Evolutionary conservation across 2,329 filamentous ascomycete species (phyloP), one percentile per base, ranked within the genome.

Genomic region (Penicillium griseofulvum): DNA sequence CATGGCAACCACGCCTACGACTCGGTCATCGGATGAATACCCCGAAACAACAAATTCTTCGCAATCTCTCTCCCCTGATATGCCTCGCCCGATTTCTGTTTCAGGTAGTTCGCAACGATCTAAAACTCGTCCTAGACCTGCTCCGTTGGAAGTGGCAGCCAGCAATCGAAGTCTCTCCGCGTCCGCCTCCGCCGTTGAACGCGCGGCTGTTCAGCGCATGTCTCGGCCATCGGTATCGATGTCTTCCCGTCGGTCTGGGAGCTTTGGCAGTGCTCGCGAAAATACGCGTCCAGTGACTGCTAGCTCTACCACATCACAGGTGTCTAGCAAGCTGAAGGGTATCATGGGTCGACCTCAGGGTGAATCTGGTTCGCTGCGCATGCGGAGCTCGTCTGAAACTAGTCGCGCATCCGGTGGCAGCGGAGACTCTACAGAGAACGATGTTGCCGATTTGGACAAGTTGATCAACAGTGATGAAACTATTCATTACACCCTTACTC

Each of bases 381-480:
- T 69, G 31, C 71, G 73, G 22, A 71, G 65, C 45, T 74, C 71
- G 39, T 74, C 71, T 14, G 72, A 76, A 36, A 68, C 70, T 11
- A 72, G 67, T 52, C 63, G 67, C 42, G 65, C 56, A 42, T 70
- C 68, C 38, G 63, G 58, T 41, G 55, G 49, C 6, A 69, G 64
- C 37, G 65, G 58, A 34, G 69, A 70, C 22, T 70, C 69, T 17
- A 52, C 60, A 26, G 66, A 65, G 7, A 83, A 84, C 43, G 83
- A 87, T 55, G 83, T 87, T 46, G 82, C 84, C 10, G 84, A 88
- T 63, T 87, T 94, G 65, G 90, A 94, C 67, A 83, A 91, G 63
- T 79, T 93, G 48, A 92, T 94, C 59, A 85, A 89, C 54, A 91
- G 89, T 70, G 87, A 91, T 64, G 85, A 91, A 68, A 93, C 90